Conservation (phyloP, 371 early-diverging fungal genomes). For the Rhizopus sp. region DNA sequence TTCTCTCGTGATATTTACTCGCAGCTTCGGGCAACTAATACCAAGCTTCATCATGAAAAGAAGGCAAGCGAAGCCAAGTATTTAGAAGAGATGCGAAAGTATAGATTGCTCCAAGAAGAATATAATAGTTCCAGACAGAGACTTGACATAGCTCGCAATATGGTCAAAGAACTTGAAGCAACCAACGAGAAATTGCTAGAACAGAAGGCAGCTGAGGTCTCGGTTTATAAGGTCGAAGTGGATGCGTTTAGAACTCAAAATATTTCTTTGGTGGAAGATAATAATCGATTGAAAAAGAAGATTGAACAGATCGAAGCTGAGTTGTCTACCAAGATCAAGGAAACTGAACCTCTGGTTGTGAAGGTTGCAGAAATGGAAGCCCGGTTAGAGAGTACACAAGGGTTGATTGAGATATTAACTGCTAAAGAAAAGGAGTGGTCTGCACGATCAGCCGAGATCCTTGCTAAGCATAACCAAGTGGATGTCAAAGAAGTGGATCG, state of each 20-base stretch:
- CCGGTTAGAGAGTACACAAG: slow-evolving; percentile 2
- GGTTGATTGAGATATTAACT: not conserved
- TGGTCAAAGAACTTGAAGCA: not conserved
- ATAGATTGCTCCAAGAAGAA: slow-evolving; percentile 5
- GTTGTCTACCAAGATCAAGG: not conserved
- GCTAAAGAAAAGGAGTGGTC: slow-evolving; percentile 17
- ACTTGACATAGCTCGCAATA: slow-evolving; percentile 2
- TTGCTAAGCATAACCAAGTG: slow-evolving; percentile 14
- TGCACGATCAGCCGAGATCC: slow-evolving; percentile 17
- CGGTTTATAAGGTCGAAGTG: not conserved
- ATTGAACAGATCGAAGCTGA: slow-evolving; percentile 3
- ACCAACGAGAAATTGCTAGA: slow-evolving; percentile 1
- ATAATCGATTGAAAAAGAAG: not conserved
- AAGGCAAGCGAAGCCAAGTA: slow-evolving; percentile 14
- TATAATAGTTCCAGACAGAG: not conserved
- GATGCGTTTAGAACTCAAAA: slow-evolving; percentile 16
- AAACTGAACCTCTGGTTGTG: slow-evolving; percentile 2
- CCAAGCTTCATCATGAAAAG: slow-evolving; percentile 7
- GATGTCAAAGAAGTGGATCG: slow-evolving; percentile 19
- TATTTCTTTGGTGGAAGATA: not conserved
- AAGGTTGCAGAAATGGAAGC: slow-evolving; percentile 8
- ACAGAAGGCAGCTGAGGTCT: not conserved
- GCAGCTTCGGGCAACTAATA: slow-evolving; percentile 7
- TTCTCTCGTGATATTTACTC: slow-evolving; percentile 1
- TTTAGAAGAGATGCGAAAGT: slow-evolving; percentile 2